Evolutionary conservation across 1,284 basidiomycete species (phyloP).

Genomic region (Fomitopsis betulina): DNA sequence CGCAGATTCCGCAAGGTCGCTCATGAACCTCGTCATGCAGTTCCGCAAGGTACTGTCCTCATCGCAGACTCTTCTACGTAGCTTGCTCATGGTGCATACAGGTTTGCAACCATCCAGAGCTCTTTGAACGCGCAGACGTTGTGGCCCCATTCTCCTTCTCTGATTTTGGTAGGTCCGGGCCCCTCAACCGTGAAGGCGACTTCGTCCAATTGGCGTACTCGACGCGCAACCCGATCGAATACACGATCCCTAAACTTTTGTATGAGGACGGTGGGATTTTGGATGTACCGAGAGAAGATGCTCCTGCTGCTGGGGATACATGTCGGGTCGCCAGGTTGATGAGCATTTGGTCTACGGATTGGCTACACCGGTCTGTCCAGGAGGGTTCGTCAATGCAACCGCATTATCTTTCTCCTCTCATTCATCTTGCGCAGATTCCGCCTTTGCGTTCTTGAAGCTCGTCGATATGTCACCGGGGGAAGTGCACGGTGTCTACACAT

Average conservation of each 20-base stretch:
- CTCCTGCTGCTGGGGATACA: conserved; percentile 52
- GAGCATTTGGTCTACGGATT: conserved; percentile 89
- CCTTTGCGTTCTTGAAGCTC: conserved; percentile 79
- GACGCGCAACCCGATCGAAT: conserved; percentile 83
- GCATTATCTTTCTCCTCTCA: neutral
- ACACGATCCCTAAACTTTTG: conserved; percentile 72
- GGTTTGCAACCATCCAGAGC: conserved; percentile 98
- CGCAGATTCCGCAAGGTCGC: conserved; percentile 83
- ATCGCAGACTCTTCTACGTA: neutral
- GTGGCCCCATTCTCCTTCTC: conserved; percentile 90
- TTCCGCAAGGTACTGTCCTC: conserved; percentile 79
- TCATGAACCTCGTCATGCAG: conserved; percentile 99
- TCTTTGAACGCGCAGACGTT: conserved; percentile 97
- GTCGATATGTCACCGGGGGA: conserved; percentile 61
- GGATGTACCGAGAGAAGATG: conserved; percentile 58
- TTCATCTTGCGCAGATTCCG: conserved; percentile 21
- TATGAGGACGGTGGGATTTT: conserved; percentile 80
- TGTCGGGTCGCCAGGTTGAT: conserved; percentile 69
- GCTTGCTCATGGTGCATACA: conserved; percentile 22
- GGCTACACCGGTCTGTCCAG: conserved; percentile 70
- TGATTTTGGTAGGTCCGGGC: conserved; percentile 78
- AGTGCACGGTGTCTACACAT: conserved; percentile 54
- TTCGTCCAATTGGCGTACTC: conserved; percentile 82
- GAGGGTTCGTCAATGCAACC: conserved; percentile 41
- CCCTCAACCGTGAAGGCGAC: conserved; percentile 84